Conservation (phyloP, 306 rosid genomes). For the Trifolium repens region DNA sequence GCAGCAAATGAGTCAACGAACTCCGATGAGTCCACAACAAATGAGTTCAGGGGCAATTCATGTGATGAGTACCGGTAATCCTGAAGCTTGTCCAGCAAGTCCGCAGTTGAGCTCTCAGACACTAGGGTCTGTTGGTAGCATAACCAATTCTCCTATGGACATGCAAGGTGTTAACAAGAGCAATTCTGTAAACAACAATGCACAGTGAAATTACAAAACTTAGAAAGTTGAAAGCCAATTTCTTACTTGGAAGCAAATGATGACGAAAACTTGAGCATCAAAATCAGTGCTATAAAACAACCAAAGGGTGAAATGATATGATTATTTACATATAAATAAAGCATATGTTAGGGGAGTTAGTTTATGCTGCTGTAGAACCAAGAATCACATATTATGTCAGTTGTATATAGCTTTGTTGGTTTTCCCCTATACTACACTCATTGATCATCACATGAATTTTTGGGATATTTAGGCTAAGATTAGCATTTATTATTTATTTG, state of each 20-base stretch:
- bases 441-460: background rate
- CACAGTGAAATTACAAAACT: slow-evolving; percentile 42
- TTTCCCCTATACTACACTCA: slow-evolving; percentile 28
- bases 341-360: slow-evolving; percentile 20
- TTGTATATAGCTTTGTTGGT: slow-evolving; percentile 38
- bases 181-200: slow-evolving; percentile 68
- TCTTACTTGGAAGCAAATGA: background rate
- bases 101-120: slow-evolving; percentile 98
- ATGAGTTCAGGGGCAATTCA: slow-evolving; percentile 90
- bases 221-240: slow-evolving; percentile 11
- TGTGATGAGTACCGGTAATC: slow-evolving; percentile 83
- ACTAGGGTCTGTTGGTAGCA: slow-evolving; percentile 74
- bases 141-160: slow-evolving; percentile 86
- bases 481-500: slow-evolving; percentile 2
- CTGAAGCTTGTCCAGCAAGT: slow-evolving; percentile 92
- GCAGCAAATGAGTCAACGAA: slow-evolving; percentile 91
- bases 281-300: slow-evolving; percentile 23
- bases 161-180: slow-evolving; percentile 92
- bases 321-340: slow-evolving; percentile 21
- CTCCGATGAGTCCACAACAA: slow-evolving; percentile 95
- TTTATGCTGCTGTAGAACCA: background rate
- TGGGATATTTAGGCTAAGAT: slow-evolving; percentile 20
- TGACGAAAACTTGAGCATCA: slow-evolving; percentile 4
- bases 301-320: background rate
- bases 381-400: slow-evolving; percentile 13